phyloP scores from a whole-genome alignment of 164 flowering plant genomes.

The Malania oleifera region DNA sequence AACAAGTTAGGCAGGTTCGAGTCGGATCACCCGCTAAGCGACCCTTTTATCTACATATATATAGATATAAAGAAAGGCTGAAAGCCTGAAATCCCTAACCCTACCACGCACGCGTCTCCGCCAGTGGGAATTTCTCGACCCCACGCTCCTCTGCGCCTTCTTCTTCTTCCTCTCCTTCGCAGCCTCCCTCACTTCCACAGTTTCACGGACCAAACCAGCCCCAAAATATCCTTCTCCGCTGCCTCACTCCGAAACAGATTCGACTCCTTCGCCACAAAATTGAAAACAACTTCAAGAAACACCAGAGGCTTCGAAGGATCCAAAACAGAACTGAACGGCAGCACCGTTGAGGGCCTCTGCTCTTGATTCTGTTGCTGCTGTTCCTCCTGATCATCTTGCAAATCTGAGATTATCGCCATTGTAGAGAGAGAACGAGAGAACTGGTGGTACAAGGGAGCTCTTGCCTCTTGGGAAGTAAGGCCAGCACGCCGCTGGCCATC shows the following conservation, averaged over 20 bases:
- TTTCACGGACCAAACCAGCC: slow-evolving; percentile 30
- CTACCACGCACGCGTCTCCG: too few relatives aligned
- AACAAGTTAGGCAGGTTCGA: too few relatives aligned
- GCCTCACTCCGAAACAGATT: slow-evolving; percentile 37
- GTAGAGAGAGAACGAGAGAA: neutral
- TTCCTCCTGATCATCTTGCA: slow-evolving; percentile 37
- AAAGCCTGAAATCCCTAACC: too few relatives aligned
- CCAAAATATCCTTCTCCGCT: slow-evolving; percentile 41
- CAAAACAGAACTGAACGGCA: slow-evolving; percentile 31
- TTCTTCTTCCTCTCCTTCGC: slow-evolving; percentile 3
- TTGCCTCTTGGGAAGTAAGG: too few relatives aligned
- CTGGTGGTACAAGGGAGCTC: too few relatives aligned
- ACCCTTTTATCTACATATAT: too few relatives aligned
- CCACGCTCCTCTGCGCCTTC: slow-evolving; percentile 7
- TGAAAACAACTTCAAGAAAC: slow-evolving; percentile 46
- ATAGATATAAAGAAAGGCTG: too few relatives aligned
- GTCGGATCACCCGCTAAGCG: too few relatives aligned
- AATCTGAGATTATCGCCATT: slow-evolving; percentile 74
- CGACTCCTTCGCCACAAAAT: slow-evolving; percentile 39
- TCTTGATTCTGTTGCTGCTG: neutral
- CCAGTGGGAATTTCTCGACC: too few relatives aligned
- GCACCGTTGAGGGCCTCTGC: neutral
- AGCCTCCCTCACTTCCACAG: slow-evolving; percentile 15
- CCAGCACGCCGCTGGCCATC: too few relatives aligned
- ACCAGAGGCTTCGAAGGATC: slow-evolving; percentile 48